Evolutionary conservation across 164 flowering plant species (phyloP).

Genomic region (Macadamia integrifolia): DNA sequence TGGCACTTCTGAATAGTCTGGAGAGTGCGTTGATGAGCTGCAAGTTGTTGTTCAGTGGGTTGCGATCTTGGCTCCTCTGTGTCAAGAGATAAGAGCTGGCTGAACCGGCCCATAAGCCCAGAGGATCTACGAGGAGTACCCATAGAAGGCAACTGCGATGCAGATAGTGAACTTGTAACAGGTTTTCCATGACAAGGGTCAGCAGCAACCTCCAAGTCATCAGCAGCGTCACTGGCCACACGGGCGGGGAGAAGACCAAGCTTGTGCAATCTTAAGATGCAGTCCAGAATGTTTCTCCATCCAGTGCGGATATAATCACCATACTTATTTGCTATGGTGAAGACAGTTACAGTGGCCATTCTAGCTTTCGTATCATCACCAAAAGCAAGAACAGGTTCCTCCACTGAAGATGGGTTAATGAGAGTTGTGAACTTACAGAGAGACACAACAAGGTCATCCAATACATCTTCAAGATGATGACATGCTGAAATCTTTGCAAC

Average conservation of each 20-base stretch:
- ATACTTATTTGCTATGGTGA: slow-evolving; percentile 34
- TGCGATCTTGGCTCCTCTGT: slow-evolving; percentile 35
- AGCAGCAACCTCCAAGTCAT: slow-evolving; percentile 25
- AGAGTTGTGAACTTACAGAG: slow-evolving; percentile 40
- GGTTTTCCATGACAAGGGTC: slow-evolving; percentile 25
- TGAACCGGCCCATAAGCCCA: slow-evolving; percentile 38
- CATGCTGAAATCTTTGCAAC: slow-evolving; percentile 40
- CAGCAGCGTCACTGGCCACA: slow-evolving; percentile 28
- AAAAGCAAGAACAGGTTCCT: slow-evolving; percentile 33
- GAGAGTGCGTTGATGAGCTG: slow-evolving; percentile 35
- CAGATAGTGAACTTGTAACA: slow-evolving; percentile 21
- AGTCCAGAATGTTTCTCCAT: slow-evolving; percentile 39
- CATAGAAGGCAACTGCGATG: slow-evolving; percentile 23
- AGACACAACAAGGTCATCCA: slow-evolving; percentile 39
- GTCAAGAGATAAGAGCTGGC: slow-evolving; percentile 35
- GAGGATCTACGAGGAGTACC: slow-evolving; percentile 30
- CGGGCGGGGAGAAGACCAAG: slow-evolving; percentile 36
- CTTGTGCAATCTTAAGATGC: slow-evolving; percentile 38
- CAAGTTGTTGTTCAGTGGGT: slow-evolving; percentile 33
- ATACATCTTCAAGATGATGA: slow-evolving; percentile 36
- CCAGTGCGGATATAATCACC: slow-evolving; percentile 40
- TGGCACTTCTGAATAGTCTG: slow-evolving; percentile 38
- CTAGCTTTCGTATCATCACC: slow-evolving; percentile 37
- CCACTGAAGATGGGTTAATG: slow-evolving; percentile 23
- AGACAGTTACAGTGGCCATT: slow-evolving; percentile 34